These are phyloP conservation scores for Berkeleyomyces basicola DNA, from an alignment of 2,329 filamentous ascomycete species.

Conservation along the genomic window DNA sequence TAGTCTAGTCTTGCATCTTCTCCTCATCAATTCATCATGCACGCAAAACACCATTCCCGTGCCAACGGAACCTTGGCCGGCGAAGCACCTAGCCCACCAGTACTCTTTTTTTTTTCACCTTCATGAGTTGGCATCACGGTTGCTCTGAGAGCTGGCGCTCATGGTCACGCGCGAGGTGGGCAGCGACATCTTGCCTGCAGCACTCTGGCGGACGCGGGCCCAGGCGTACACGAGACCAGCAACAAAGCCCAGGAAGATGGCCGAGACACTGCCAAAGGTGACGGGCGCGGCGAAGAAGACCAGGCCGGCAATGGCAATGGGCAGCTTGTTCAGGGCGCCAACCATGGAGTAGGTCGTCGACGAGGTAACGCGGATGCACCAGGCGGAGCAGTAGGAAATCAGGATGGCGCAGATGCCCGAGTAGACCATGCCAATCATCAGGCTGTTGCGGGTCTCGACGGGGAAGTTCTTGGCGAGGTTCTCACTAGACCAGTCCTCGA, in stretches of 20 bases:
- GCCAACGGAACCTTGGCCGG: background rate
- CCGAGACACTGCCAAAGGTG: conserved; percentile 79
- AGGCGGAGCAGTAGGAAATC: conserved; percentile 98
- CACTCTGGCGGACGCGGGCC: conserved; percentile 67
- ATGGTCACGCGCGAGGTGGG: conserved; percentile 52
- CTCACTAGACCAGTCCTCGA: conserved; percentile 79
- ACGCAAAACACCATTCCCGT: background rate
- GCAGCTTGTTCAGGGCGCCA: conserved; percentile 92
- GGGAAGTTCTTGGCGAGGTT: conserved; percentile 88
- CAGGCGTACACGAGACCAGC: conserved; percentile 83
- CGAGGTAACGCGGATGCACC: conserved; percentile 94
- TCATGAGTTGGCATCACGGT: conserved; percentile 58
- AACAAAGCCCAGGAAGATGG: conserved; percentile 80
- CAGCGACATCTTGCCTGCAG: conserved; percentile 45
- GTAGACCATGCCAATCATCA: conserved; percentile 80
- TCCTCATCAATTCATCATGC: background rate
- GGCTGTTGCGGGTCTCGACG: conserved; percentile 54
- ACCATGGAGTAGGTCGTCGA: conserved; percentile 99
- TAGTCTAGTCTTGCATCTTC: conserved; percentile 2
- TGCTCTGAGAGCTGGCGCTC: conserved; percentile 84
- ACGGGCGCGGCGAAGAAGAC: conserved; percentile 92
- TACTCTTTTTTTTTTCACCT: background rate
- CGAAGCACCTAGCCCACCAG: background rate
- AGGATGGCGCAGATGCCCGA: conserved; percentile 87
- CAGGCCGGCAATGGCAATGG: conserved; percentile 79